Percentiles rank a stretch among this genome's conserved stretches.
These are phyloP conservation scores for Saccharomycopsis sp. DNA, from an alignment of 805 yeast genomes.

Conservation along the genomic window DNA sequence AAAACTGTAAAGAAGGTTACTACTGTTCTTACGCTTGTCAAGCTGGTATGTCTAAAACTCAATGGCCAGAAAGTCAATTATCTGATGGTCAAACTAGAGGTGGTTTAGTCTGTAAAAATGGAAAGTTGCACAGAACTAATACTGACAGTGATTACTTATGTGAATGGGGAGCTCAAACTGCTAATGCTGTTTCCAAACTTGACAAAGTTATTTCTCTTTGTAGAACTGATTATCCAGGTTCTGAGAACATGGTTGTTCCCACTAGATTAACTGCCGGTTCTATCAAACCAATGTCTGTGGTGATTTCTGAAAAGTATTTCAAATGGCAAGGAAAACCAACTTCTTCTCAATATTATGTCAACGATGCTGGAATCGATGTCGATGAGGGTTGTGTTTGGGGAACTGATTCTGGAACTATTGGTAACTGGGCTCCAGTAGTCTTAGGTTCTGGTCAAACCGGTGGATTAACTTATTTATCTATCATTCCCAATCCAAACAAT, in stretches of 20 bases:
- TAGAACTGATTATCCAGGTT: conserved; percentile 98
- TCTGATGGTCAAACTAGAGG: conserved; percentile 85
- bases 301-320: conserved; percentile 68
- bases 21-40: conserved; percentile 98
- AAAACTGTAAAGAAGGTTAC: conserved; percentile 76
- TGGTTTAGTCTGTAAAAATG: conserved; percentile 79
- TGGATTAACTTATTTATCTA: conserved; percentile 71
- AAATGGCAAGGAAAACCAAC: conserved; percentile 73
- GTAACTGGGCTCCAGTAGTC: conserved; percentile 97
- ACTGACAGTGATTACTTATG: conserved; percentile 58
- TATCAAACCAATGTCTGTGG: conserved; percentile 61
- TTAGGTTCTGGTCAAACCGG: conserved; percentile 83
- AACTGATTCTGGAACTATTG: conserved; percentile 61
- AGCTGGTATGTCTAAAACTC: conserved; percentile 98
- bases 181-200: conserved; percentile 57
- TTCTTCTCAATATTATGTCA: conserved; percentile 94
- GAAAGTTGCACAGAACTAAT: conserved; percentile 78
- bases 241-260: conserved; percentile 96
- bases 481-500: conserved; percentile 95
- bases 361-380: conserved; percentile 85
- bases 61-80: conserved; percentile 91
- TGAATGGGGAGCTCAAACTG: conserved; percentile 73
- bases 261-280: conserved; percentile 67
- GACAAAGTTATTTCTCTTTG: conserved; percentile 72
- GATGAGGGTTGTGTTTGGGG: conserved; percentile 97